These are phyloP conservation scores for Citrullus mucosospermus DNA, from an alignment of 306 rosid genomes.

Conservation along the genomic window DNA sequence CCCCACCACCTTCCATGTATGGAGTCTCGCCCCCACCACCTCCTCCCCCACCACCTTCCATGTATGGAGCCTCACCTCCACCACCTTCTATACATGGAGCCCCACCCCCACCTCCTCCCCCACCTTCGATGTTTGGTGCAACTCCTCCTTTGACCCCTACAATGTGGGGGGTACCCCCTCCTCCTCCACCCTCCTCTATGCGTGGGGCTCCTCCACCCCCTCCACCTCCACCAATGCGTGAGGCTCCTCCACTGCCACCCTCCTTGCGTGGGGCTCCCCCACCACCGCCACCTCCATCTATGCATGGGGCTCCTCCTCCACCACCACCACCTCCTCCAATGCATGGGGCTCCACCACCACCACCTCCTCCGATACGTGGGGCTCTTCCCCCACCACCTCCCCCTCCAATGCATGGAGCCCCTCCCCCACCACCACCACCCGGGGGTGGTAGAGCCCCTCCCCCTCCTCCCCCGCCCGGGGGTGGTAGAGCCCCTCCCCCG, in stretches of 20 bases:
- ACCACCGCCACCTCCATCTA: conserved; percentile 10
- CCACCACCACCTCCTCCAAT: conserved; percentile 31
- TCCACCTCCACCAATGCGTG: conserved; percentile 15
- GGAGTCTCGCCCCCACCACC: not conserved
- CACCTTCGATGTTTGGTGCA: too few relatives aligned
- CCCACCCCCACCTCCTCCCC: not conserved
- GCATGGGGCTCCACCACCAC: conserved; percentile 6
- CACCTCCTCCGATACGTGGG: conserved; percentile 17
- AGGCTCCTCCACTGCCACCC: too few relatives aligned
- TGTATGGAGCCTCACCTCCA: not conserved
- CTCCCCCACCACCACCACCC: conserved; percentile 12
- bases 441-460: conserved; percentile 14
- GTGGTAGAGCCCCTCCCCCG: conserved; percentile 4
- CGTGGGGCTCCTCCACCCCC: conserved; percentile 11
- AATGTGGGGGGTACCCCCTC: too few relatives aligned
- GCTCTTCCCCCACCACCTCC: conserved; percentile 12
- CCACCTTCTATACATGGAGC: too few relatives aligned
- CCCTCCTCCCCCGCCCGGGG: conserved; percentile 14
- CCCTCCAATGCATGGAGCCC: not conserved
- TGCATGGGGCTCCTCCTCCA: conserved; percentile 6
- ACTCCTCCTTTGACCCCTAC: too few relatives aligned
- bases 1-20: conserved; percentile 9
- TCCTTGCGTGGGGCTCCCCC: conserved; percentile 3
- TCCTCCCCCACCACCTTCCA: not conserved
- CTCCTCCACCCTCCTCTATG: not conserved